Base-by-base conservation (phyloP, 2,329 filamentous ascomycete genomes). In the Aurifilum marmelostoma region DNA sequence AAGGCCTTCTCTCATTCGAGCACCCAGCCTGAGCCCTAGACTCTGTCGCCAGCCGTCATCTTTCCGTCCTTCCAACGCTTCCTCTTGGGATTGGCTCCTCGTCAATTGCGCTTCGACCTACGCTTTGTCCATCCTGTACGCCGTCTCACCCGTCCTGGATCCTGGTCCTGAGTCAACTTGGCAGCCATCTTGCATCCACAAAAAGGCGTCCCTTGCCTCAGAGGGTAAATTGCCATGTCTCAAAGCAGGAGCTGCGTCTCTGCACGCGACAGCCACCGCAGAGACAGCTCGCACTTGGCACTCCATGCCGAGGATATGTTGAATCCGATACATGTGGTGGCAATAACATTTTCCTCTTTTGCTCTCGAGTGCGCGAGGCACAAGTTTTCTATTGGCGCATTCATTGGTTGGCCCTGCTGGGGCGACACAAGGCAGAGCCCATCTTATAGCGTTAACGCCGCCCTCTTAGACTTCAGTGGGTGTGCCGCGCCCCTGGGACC, bases 401-500 rank as follows among this genome's bases (percentile, higher is more conserved):
- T 16, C 24, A 16, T 54, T 54, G 5, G 24, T 27, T 54, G 14
- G 1, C 32, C 29, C 29, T 21, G 41, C 16, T 6, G 16, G 2
- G 54, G 54, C 18, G 24, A 58, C 54, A 59, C 29, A 37, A 59
- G 56, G 32, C 56, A 32, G 27, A 32, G 12, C 11, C 29, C 29
- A 58, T 21, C 29, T 58, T 34, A 27, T n/a, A 29, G 21, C 18
- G 11, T 32, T 9, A 29, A 56, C 52, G 14, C 43, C 43, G 43
- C 43, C 43, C 41, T 18, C 18, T 21, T 47, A 21, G 24, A 59
- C 5, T 37, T 37, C 56, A 9, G 29, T 21, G 56, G 41, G 37
- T 32, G 39, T 63, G 61, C n/a, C 61, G 39, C 11, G 24, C 61
- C 61, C 61, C 61, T 63, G 41, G 61, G 41, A 63, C 61, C 27